These are phyloP conservation scores for Stemphylium vesicarium DNA, from an alignment of 2,329 filamentous ascomycete genomes.

Conservation along the genomic window DNA sequence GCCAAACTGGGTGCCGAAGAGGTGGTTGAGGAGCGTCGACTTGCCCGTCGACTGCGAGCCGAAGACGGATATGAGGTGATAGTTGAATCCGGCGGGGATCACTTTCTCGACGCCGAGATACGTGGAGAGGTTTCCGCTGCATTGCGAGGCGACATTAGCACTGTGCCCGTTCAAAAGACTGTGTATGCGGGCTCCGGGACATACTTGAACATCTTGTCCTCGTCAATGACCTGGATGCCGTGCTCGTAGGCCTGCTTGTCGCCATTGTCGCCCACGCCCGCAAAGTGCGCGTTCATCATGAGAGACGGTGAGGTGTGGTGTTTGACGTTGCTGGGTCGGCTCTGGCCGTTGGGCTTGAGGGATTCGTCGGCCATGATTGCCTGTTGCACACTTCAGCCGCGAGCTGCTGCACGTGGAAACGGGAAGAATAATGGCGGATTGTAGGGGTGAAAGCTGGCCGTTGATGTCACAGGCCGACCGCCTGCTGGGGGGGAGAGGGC, in stretches of 20 bases:
- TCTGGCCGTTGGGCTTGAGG: constrained; percentile 46
- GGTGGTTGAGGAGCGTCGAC: constrained; percentile 92
- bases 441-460: constrained; percentile 39
- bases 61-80: constrained; percentile 98
- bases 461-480: constrained; percentile 48
- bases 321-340: constrained; percentile 44
- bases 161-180: not conserved
- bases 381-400: constrained; percentile 24
- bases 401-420: constrained; percentile 37
- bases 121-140: constrained; percentile 75
- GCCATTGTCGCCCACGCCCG: constrained; percentile 69
- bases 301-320: constrained; percentile 53
- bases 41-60: constrained; percentile 98
- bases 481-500: constrained; percentile 16
- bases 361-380: constrained; percentile 39
- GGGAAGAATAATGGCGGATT: constrained; percentile 40
- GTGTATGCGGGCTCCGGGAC: constrained; percentile 38
- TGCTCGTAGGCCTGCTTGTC: constrained; percentile 77
- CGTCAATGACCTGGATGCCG: constrained; percentile 96
- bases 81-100: constrained; percentile 93
- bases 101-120: constrained; percentile 84
- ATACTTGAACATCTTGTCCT: constrained; percentile 96
- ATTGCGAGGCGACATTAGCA: constrained; percentile 30
- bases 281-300: constrained; percentile 81
- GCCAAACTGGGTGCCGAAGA: constrained; percentile 95